Percentiles rank a stretch among this genome's conserved stretches.
Conservation (phyloP, 2,329 filamentous ascomycete genomes). For the Colletotrichum tofieldiae region DNA sequence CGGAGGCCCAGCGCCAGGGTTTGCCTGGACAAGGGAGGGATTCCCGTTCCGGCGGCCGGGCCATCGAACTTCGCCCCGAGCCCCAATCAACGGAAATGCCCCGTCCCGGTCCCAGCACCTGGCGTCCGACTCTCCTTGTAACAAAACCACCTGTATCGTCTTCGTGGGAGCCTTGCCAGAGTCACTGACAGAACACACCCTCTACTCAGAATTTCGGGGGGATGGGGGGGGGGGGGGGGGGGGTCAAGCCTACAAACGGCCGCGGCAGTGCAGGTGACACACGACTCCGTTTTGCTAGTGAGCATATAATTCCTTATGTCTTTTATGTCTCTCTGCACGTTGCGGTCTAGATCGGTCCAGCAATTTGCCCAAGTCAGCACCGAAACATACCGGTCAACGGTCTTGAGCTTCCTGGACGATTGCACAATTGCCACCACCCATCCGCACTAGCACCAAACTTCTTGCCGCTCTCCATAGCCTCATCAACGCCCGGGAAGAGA, state of each 20-base stretch:
- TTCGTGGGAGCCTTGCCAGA: neutral
- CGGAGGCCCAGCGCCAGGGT: neutral
- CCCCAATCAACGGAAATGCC: conserved; percentile 11
- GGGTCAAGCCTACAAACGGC: neutral
- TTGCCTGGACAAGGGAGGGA: neutral
- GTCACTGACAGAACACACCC: neutral
- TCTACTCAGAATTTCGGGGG: neutral
- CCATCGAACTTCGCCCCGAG: conserved; percentile 14
- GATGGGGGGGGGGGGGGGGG: no score
- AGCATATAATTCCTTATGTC: neutral
- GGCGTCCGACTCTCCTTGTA: neutral
- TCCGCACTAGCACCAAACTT: neutral
- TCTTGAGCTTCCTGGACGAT: neutral
- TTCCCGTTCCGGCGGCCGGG: conserved; percentile 9
- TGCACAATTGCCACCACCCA: neutral
- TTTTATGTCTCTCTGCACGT: neutral
- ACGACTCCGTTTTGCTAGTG: neutral
- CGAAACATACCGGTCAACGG: neutral
- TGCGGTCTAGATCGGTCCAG: neutral
- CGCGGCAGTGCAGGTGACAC: neutral
- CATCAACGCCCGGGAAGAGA: neutral
- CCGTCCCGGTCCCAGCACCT: neutral
- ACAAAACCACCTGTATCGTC: neutral
- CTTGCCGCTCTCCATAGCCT: neutral
- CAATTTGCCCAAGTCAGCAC: neutral